phyloP scores from a whole-genome alignment of 306 rosid species.

The Gastrolobium villosum region DNA sequence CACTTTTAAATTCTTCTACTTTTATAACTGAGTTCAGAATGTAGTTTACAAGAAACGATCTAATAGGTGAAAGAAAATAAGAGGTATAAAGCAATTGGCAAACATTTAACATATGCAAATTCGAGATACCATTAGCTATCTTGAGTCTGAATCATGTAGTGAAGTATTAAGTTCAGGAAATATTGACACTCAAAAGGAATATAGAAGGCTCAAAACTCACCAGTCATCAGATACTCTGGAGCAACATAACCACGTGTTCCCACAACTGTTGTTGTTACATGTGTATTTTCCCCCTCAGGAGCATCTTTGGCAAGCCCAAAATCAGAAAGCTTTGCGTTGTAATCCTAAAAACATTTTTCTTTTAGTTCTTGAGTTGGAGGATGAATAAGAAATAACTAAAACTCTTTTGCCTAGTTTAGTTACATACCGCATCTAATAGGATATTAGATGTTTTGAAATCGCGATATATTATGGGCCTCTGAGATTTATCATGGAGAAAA shows the following conservation, averaged over 20 bases:
- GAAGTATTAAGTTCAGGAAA: constrained; percentile 36
- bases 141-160: not conserved
- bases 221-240: constrained; percentile 99
- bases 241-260: constrained; percentile 99
- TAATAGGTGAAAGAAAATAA: not conserved
- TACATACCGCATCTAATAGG: constrained; percentile 87
- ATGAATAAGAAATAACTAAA: constrained; percentile 34
- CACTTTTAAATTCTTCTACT: constrained; percentile 3
- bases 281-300: constrained; percentile 94
- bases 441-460: constrained; percentile 98
- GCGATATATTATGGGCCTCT: constrained; percentile 88
- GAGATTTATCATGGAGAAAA: constrained; percentile 94
- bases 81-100: not conserved
- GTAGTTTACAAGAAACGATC: not conserved
- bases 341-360: constrained; percentile 66
- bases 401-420: constrained; percentile 30
- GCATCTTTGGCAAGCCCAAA: constrained; percentile 99
- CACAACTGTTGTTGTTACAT: constrained; percentile 96
- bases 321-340: constrained; percentile 94
- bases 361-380: constrained; percentile 35
- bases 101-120: not conserved
- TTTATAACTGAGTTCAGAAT: not conserved
- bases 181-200: not conserved
- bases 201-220: constrained; percentile 63
- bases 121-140: constrained; percentile 15